Evolutionary conservation across 768 basidiomycete genomes (phyloP), one percentile per base, ranked within the genome.

Genomic region (Termitomyces sp.): DNA sequence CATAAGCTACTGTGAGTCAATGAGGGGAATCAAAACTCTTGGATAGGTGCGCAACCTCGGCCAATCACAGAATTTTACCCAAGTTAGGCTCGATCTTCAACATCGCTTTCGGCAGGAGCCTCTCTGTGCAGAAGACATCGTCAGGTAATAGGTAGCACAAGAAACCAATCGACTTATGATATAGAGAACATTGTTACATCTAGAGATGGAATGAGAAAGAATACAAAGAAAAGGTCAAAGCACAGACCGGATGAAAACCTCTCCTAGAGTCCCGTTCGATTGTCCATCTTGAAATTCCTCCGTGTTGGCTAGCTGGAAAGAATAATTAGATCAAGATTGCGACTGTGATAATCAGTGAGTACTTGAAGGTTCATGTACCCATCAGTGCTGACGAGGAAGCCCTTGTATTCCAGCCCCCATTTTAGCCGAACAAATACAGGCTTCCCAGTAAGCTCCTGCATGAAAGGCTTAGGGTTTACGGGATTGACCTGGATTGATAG

Each of bases 341-440:
- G n/a, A 38, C 32, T 12, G 29, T 47, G 5, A 36, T 36, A 43
- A 50, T 53, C 25, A 33, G 42, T 18, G 68, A 7, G 56, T 64
- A 92, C 96, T 80, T 99, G 97, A 44, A 99, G 83, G 71, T 99
- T 99, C 97, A 98, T 98, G 76, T 97, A 99, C 12, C 93, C 93
- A 72, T 99, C 97, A 7, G 97, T 98, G 66, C 92, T 95, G 61
- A 99, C 97, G 59, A 99, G 82, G 76, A 97, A 99, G 40, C 97
- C 97, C 77, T 94, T 97, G 81, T 98, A 98, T 68, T 98, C 94
- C 48, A 98, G 80, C 58, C 97, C 97, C 97, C 97, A 99, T 77
- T 99, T 99, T 66, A 99, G 83, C 56, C 85, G 84, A 59, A 98
- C 97, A 66, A 86, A 91, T 42, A 98, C 92, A 36, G 89, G 88